Evolutionary conservation across 331 rosid genomes (phyloP).

Genomic region (Dryas integrifolia): DNA sequence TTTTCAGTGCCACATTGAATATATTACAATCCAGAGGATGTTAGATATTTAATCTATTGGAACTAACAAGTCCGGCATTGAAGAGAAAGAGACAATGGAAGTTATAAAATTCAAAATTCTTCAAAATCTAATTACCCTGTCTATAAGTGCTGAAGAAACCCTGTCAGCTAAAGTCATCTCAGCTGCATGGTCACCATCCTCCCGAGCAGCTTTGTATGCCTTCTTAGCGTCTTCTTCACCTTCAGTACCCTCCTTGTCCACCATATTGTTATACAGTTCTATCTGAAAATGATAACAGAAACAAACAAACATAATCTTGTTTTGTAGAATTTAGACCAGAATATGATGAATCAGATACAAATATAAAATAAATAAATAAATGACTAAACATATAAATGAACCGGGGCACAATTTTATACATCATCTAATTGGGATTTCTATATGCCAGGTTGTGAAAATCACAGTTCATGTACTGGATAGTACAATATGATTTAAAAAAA

Average conservation of each 20-base stretch:
- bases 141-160: slow-evolving; percentile 85
- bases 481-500: too few species aligned
- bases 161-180: slow-evolving; percentile 50
- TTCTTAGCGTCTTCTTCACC: slow-evolving; percentile 64
- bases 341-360: not conserved
- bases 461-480: too few species aligned
- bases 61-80: too few species aligned
- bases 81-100: too few species aligned
- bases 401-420: too few species aligned
- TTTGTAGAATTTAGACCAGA: too few species aligned
- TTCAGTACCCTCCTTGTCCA: slow-evolving; percentile 65
- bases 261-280: slow-evolving; percentile 84
- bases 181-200: slow-evolving; percentile 46
- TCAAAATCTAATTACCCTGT: slow-evolving; percentile 34
- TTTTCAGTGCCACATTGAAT: too few species aligned
- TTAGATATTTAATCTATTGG: slow-evolving; percentile 25
- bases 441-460: too few species aligned
- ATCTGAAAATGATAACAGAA: slow-evolving; percentile 50
- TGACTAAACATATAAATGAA: too few species aligned
- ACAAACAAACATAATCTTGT: slow-evolving; percentile 4
- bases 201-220: slow-evolving; percentile 92
- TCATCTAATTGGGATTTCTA: too few species aligned
- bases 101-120: too few species aligned
- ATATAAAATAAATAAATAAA: not conserved
- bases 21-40: too few species aligned